Conservation (phyloP, 2,329 filamentous ascomycete genomes). For the Blumeriella jaapii region DNA sequence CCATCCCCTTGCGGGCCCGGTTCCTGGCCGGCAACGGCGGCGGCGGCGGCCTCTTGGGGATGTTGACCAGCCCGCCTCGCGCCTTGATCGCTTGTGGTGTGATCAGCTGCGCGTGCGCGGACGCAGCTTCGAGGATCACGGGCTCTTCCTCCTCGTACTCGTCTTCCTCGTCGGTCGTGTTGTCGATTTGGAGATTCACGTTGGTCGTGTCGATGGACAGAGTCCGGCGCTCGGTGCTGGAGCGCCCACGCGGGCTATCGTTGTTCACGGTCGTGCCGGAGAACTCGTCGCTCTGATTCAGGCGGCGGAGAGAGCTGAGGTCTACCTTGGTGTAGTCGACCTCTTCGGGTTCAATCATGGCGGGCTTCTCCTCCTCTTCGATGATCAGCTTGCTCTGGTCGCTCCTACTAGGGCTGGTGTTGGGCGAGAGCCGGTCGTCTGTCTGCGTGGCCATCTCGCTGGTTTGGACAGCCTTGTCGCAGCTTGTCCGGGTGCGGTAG, state of each 20-base stretch:
- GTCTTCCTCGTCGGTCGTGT: conserved; percentile 37
- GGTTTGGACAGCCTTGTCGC: conserved; percentile 57
- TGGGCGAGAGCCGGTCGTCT: conserved; percentile 40
- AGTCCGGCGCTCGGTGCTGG: conserved; percentile 14
- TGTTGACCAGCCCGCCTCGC: conserved; percentile 72
- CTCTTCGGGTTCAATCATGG: conserved; percentile 37
- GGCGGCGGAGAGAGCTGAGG: conserved; percentile 31
- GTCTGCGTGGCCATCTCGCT: conserved; percentile 54
- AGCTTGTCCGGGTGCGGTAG: conserved; percentile 32
- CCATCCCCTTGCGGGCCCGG: conserved; percentile 37
- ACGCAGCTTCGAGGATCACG: conserved; percentile 56
- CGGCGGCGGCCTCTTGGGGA: conserved; percentile 69
- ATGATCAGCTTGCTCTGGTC: conserved; percentile 26
- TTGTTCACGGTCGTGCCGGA: conserved; percentile 24
- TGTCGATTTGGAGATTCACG: conserved; percentile 32
- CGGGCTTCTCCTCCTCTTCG: conserved; percentile 26
- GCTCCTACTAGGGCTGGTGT: conserved; percentile 43
- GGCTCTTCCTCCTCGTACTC: conserved; percentile 44
- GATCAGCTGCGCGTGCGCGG: conserved; percentile 44
- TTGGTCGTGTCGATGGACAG: conserved; percentile 25
- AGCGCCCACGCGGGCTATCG: conserved; percentile 24
- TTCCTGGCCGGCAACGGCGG: conserved; percentile 63
- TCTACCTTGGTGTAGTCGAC: conserved; percentile 51
- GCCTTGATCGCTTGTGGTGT: conserved; percentile 39
- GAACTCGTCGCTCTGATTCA: conserved; percentile 23